Conservation (phyloP, 2,329 filamentous ascomycete genomes). For the Aureobasidium pullulans region DNA sequence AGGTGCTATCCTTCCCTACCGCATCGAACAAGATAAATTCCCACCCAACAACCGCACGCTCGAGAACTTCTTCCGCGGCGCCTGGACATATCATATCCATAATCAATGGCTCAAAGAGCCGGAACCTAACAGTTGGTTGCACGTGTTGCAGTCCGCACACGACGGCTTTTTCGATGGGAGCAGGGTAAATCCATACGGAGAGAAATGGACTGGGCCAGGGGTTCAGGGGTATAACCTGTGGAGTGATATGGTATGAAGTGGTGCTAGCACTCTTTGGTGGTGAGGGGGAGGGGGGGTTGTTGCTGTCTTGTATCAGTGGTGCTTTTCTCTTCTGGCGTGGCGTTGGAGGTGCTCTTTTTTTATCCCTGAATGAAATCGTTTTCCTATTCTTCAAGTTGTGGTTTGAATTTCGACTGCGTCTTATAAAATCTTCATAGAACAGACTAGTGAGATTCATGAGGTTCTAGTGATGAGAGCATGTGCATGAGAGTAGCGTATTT, state of each 20-base stretch:
- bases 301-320: no score
- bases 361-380: no score
- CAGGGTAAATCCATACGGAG: constrained; percentile 46
- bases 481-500: no score
- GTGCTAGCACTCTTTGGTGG: no score
- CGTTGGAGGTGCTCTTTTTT: no score
- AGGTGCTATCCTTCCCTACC: constrained; percentile 38
- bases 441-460: no score
- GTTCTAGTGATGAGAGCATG: no score
- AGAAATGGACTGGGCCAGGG: constrained; percentile 45
- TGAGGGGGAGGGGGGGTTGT: no score
- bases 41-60: constrained; percentile 50
- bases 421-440: no score
- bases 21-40: constrained; percentile 43
- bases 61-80: constrained; percentile 49
- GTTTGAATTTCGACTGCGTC: no score
- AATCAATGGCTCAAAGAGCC: constrained; percentile 53
- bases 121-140: constrained; percentile 50
- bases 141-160: constrained; percentile 46
- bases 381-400: no score
- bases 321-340: no score
- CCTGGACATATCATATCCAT: constrained; percentile 52
- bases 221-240: constrained; percentile 44
- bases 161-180: constrained; percentile 47
- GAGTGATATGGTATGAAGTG: constrained; percentile 38